Percentiles rank a stretch among this genome's conserved stretches.
Conservation (phyloP, 257 asterid genomes). For the Solanum etuberosum region DNA sequence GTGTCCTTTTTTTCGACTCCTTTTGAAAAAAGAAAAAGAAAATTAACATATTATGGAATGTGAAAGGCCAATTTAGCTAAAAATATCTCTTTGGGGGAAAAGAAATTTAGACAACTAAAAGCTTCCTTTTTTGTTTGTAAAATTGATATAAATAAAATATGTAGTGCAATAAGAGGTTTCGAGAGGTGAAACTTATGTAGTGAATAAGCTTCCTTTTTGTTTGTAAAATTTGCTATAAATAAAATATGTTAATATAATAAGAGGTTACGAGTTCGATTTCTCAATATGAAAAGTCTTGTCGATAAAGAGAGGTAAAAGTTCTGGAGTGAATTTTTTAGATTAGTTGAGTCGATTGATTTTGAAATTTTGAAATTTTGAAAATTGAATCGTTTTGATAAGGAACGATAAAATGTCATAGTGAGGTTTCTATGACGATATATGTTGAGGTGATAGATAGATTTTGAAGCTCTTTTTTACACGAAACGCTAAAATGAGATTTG, state of each 20-base stretch:
- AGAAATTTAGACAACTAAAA: neutral
- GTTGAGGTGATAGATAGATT: too few relatives aligned
- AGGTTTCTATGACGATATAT: too few relatives aligned
- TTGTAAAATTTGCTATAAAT: neutral
- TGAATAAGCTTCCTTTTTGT: neutral
- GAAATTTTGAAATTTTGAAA: neutral
- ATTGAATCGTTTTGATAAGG: neutral
- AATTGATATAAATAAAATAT: neutral
- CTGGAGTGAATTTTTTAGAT: neutral
- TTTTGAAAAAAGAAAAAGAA: neutral
- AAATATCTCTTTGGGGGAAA: neutral
- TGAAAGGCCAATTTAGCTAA: neutral
- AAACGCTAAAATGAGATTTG: neutral
- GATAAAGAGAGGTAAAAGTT: neutral
- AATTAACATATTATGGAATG: neutral
- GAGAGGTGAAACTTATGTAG: neutral
- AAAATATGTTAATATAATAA: neutral
- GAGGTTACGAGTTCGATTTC: neutral
- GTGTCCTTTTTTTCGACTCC: neutral
- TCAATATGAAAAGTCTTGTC: neutral
- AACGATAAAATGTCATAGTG: neutral
- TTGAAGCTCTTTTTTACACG: fast-evolving
- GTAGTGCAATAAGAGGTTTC: neutral
- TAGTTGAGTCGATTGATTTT: neutral
- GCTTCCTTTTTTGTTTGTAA: neutral